Evolutionary conservation across 768 basidiomycete genomes (phyloP), one percentile per base, ranked within the genome.

Genomic region (Asterophora parasitica): DNA sequence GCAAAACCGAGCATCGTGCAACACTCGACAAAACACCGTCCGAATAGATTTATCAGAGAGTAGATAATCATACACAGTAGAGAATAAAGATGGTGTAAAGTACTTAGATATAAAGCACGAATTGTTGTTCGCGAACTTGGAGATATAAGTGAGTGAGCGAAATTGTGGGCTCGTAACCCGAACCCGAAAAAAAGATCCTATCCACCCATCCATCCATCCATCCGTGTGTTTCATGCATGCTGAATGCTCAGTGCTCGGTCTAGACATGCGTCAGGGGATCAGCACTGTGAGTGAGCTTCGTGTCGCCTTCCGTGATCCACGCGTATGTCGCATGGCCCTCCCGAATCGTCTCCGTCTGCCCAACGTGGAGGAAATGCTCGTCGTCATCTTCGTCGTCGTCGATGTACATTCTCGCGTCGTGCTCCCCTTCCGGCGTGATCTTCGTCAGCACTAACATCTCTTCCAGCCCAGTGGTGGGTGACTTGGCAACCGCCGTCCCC

Each of bases 301-400:
- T 23, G 3, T 23, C 23, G 34, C 36, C 46, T 20, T 44, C 55
- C 17, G 43, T 41, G 28, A 53, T 38, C 50, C 51, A 53, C 26
- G 57, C 43, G 48, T 57, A 56, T 32, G 55, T 58, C 16, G 48
- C 53, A 16, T 55, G 50, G n/a, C 59, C 60, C 31, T 61, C 63
- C 42, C 62, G 51, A 42, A 62, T 58, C 34, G 61, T 64, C 46
- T 59, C 53, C 19, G 61, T 64, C 46, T 65, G 63, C 13, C 63
- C 54, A 12, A 62, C 46, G 12, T 58, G 58, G 35, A 45, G 50
- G 8, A 61, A 61, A 44, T 60, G 58, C 26, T 55, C 54, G 26
- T 65, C 59, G 12, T 58, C 63, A 32, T 58, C 63, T 40, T 61
- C 59, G 53, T 61, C 58, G 55, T 61, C 59, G 53, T 61, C 58